Percentiles rank a stretch among this genome's conserved stretches.
Conservation (phyloP, 1,284 basidiomycete genomes). For the Naganishia sp. region DNA sequence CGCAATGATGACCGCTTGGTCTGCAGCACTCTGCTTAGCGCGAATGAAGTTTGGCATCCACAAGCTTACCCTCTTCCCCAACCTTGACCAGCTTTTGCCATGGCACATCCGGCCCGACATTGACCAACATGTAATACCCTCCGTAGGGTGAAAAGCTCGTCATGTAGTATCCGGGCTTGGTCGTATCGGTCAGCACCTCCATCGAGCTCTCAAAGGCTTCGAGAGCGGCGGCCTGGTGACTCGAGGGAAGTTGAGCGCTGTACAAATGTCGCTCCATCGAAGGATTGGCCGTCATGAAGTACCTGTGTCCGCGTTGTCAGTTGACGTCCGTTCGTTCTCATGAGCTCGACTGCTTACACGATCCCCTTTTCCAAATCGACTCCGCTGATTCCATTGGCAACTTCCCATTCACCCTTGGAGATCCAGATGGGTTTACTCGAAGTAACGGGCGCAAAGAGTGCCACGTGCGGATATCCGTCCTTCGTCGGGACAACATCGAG, state of each 20-base stretch:
- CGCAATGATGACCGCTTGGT: conserved; percentile 58
- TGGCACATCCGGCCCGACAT: conserved; percentile 79
- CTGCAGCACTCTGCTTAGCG: conserved; percentile 26
- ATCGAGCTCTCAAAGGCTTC: conserved; percentile 39
- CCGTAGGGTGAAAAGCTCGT: conserved; percentile 76
- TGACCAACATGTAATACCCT: conserved; percentile 79
- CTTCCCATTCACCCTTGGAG: conserved; percentile 87
- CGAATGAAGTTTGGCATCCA: neutral
- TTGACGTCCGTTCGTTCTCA: neutral
- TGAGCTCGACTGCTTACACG: conserved; percentile 62
- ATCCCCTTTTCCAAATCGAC: conserved; percentile 68
- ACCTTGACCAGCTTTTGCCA: conserved; percentile 78
- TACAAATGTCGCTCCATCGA: conserved; percentile 82
- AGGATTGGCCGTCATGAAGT: conserved; percentile 83
- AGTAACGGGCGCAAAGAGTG: conserved; percentile 76
- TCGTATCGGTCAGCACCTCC: conserved; percentile 67
- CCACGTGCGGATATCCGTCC: conserved; percentile 84
- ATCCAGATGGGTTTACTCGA: conserved; percentile 72
- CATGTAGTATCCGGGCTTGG: conserved; percentile 64
- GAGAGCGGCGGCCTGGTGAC: conserved; percentile 4
- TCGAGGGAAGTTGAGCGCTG: conserved; percentile 34
- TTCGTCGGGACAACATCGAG: conserved; percentile 79
- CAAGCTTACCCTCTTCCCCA: conserved; percentile 61
- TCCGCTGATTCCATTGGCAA: conserved; percentile 69
- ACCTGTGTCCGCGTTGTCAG: conserved; percentile 57